Percentiles rank a stretch among this genome's conserved stretches.
Conservation (phyloP, 495 filamentous ascomycete genomes). For the Aspergillus asperescens region DNA sequence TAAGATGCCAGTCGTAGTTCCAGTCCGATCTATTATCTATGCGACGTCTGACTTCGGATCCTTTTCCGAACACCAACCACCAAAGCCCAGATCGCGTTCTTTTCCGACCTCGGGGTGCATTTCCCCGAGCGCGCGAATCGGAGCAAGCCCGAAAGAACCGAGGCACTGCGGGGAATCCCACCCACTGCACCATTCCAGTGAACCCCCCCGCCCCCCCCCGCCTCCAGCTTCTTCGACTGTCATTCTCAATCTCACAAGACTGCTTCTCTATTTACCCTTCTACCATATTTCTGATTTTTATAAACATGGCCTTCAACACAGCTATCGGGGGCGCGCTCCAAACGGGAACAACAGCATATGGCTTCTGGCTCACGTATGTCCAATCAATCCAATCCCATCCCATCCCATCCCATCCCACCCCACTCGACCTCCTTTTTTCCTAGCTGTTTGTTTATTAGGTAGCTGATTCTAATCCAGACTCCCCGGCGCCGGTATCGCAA, state of each 20-base stretch:
- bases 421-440: no score
- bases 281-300: background rate
- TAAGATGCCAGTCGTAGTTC: no score
- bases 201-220: background rate
- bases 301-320: conserved; percentile 26
- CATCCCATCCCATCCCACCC: no score
- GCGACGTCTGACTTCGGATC: background rate
- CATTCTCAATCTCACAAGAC: background rate
- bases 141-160: conserved; percentile 4
- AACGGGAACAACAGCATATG: conserved; percentile 20
- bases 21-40: no score
- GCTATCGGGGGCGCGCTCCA: conserved; percentile 19
- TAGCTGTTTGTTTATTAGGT: no score
- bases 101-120: background rate
- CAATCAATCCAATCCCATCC: background rate
- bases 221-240: background rate
- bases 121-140: background rate
- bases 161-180: background rate
- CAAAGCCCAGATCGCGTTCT: background rate
- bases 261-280: background rate
- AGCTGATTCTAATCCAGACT: conserved; percentile 19
- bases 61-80: conserved; percentile 3
- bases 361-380: conserved; percentile 40
- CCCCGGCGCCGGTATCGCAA: conserved; percentile 32
- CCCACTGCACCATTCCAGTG: background rate